A percentile compares a stretch with the other conserved stretches of the same genome.
Conservation (phyloP, 208 protist genomes). For the Acanthamoeba comandoni region DNA sequence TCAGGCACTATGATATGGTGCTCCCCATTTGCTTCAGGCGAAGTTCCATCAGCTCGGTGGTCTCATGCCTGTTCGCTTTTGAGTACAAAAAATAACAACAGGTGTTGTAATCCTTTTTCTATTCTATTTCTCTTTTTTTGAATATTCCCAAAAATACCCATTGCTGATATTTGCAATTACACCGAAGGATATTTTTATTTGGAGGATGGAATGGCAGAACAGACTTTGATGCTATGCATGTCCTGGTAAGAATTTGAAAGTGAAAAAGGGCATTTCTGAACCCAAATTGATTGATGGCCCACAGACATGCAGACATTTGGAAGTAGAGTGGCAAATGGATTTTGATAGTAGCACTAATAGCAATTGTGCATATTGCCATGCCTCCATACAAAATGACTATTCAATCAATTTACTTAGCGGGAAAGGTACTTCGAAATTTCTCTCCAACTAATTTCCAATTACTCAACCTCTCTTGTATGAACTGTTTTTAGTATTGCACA, state of each 20-base stretch:
- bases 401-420: no score
- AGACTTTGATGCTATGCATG: slow-evolving; percentile 53
- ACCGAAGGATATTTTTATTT: slow-evolving; percentile 25
- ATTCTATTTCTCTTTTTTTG: not conserved
- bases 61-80: slow-evolving; percentile 5
- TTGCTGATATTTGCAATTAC: not conserved
- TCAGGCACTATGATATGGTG: slow-evolving; percentile 66
- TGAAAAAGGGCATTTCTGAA: not conserved
- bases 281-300: not conserved
- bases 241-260: not conserved
- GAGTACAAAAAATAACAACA: slow-evolving; percentile 16
- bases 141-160: not conserved
- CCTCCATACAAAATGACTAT: no score
- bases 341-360: slow-evolving; percentile 35
- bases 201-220: slow-evolving; percentile 38
- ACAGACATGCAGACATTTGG: slow-evolving; percentile 66
- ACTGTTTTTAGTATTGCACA: no score
- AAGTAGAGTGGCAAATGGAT: slow-evolving; percentile 42
- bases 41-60: slow-evolving; percentile 38
- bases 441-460: no score
- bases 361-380: not conserved
- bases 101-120: not conserved
- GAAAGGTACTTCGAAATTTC: no score
- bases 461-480: no score
- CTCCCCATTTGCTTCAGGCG: slow-evolving; percentile 41